These are phyloP conservation scores for Stachybotrys chartarum DNA, from an alignment of 2,329 filamentous ascomycete genomes.

Conservation along the genomic window DNA sequence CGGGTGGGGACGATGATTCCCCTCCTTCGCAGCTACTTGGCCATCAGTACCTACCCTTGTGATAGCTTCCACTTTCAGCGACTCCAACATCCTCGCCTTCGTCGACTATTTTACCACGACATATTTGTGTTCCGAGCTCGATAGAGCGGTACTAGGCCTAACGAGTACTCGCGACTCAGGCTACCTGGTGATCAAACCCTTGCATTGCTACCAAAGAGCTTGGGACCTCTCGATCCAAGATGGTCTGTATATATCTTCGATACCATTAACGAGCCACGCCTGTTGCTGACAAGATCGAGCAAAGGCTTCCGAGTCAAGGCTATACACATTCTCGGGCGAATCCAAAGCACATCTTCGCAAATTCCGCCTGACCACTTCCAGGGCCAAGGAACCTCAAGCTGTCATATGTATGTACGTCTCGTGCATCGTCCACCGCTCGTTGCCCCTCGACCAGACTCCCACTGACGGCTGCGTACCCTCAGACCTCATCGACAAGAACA, in stretches of 20 bases:
- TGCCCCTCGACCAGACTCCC: not conserved
- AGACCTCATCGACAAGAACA: constrained; percentile 89
- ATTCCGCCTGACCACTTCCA: constrained; percentile 85
- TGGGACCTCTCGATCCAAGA: not conserved
- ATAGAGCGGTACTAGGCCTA: too few species aligned
- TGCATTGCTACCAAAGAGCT: too few species aligned
- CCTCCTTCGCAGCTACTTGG: too few species aligned
- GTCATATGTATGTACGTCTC: constrained; percentile 74
- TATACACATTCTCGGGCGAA: constrained; percentile 89
- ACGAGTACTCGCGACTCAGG: too few species aligned
- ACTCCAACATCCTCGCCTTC: too few species aligned
- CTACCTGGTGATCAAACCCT: too few species aligned
- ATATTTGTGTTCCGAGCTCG: too few species aligned
- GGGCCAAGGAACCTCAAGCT: constrained; percentile 79
- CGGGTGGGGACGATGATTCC: too few species aligned
- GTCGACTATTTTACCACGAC: too few species aligned
- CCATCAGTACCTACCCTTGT: too few species aligned
- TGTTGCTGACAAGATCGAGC: not conserved
- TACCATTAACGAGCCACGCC: not conserved
- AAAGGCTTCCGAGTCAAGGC: constrained; percentile 66
- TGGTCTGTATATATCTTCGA: not conserved
- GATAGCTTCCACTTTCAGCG: too few species aligned
- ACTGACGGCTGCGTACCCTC: constrained; percentile 13
- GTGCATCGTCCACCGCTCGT: not conserved
- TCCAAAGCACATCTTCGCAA: constrained; percentile 88